phyloP scores from a whole-genome alignment of 192 early-diverging fungal genomes.

The Backusella parvicylindrica region DNA sequence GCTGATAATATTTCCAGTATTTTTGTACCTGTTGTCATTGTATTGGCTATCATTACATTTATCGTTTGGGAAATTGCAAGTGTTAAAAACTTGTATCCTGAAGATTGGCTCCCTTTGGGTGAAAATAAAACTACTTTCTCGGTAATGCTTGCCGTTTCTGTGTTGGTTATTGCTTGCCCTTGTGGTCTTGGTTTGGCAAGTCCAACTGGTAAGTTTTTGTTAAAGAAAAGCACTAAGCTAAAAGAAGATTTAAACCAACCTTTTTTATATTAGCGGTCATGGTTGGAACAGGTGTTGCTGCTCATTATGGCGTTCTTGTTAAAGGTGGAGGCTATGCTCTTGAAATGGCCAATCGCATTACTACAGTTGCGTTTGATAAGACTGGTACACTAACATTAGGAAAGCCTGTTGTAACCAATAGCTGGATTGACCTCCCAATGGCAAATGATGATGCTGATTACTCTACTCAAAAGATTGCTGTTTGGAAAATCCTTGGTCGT shows the following conservation, averaged over 20 bases:
- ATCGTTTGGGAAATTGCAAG: constrained; percentile 50
- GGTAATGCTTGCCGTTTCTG: constrained; percentile 54
- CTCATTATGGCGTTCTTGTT: constrained; percentile 58
- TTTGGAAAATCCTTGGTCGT: constrained; percentile 44
- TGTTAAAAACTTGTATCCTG: constrained; percentile 29
- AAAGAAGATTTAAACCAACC: neutral
- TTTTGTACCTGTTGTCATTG: constrained; percentile 65
- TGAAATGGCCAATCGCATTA: constrained; percentile 58
- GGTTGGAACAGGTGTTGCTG: constrained; percentile 72
- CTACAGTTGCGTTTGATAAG: constrained; percentile 79
- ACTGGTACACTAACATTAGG: constrained; percentile 78
- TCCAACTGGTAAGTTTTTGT: constrained; percentile 44
- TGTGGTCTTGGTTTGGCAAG: constrained; percentile 68
- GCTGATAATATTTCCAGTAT: constrained; percentile 60
- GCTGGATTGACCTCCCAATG: constrained; percentile 18
- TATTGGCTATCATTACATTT: constrained; percentile 53
- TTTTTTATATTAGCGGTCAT: constrained; percentile 51
- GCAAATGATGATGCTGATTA: neutral
- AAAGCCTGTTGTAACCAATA: constrained; percentile 53
- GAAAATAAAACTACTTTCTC: constrained; percentile 48
- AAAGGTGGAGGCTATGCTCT: constrained; percentile 75
- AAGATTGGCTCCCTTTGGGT: constrained; percentile 39
- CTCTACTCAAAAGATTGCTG: neutral
- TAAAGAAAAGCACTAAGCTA: too few relatives aligned
- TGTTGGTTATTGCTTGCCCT: constrained; percentile 71